phyloP scores from a whole-genome alignment of 495 filamentous ascomycete genomes.

The Penicillium egyptiacum region DNA sequence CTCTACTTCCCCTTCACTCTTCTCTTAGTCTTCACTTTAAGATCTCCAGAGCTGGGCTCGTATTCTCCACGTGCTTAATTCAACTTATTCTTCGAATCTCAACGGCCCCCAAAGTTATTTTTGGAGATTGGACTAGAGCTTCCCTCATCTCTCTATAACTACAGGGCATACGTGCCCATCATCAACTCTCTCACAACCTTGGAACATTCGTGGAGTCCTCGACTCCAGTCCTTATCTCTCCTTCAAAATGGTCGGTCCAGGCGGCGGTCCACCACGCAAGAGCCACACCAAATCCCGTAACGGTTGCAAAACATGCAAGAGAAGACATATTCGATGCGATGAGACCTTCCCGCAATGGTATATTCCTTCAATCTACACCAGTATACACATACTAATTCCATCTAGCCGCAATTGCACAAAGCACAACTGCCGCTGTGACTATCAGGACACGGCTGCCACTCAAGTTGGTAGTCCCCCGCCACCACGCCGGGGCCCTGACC shows the following conservation, averaged over 20 bases:
- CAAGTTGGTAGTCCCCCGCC: constrained; percentile 60
- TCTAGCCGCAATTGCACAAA: constrained; percentile 94
- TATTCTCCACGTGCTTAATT: constrained; percentile 27
- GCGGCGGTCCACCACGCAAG: constrained; percentile 56
- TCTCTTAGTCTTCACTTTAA: neutral
- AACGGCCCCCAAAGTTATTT: constrained; percentile 17
- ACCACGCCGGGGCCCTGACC: constrained; percentile 70
- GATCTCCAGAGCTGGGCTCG: constrained; percentile 9
- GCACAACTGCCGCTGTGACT: constrained; percentile 96
- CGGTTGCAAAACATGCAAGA: constrained; percentile 96
- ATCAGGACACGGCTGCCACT: constrained; percentile 73
- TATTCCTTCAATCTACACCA: constrained; percentile 17
- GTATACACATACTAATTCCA: constrained; percentile 3
- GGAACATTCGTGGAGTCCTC: neutral
- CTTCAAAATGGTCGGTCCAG: constrained; percentile 49
- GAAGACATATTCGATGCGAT: constrained; percentile 95
- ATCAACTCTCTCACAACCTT: neutral
- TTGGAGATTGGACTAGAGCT: constrained; percentile 11
- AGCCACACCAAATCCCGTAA: constrained; percentile 98
- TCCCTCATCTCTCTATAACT: neutral
- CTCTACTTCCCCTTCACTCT: neutral
- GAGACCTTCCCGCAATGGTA: constrained; percentile 98
- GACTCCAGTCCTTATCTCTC: constrained; percentile 4
- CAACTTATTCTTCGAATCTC: constrained; percentile 11
- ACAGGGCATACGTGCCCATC: constrained; percentile 6